Percentiles rank a stretch among this genome's conserved stretches.
phyloP scores from a whole-genome alignment of 169 alveolate species.

The Neospora caninum region DNA sequence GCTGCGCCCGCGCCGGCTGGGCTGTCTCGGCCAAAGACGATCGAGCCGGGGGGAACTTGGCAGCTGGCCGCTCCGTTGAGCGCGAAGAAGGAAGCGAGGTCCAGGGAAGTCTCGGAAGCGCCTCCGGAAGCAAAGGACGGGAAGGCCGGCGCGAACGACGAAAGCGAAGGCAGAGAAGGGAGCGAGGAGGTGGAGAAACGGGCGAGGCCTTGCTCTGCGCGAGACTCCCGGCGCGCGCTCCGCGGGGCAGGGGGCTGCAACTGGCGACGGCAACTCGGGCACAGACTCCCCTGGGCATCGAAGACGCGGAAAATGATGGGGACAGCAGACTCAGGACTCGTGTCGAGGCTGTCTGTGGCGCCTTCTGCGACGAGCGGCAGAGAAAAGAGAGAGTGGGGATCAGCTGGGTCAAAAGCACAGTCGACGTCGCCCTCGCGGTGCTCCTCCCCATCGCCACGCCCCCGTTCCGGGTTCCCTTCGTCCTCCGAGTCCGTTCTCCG shows the following conservation, averaged over 20 bases:
- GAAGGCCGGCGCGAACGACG: not conserved
- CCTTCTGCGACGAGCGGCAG: not conserved
- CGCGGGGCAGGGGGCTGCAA: not conserved
- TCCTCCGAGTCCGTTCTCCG: too few relatives aligned
- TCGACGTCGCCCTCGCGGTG: not conserved
- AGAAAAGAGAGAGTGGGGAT: not conserved
- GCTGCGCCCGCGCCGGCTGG: not conserved
- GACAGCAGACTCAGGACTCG: not conserved
- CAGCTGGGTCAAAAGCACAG: not conserved
- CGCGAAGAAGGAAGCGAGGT: not conserved
- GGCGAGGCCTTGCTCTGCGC: not conserved
- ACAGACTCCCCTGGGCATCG: slow-evolving; percentile 4
- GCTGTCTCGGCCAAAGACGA: not conserved
- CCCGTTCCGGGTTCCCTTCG: not conserved
- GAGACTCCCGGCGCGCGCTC: not conserved
- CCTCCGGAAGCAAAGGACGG: not conserved
- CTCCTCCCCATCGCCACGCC: not conserved
- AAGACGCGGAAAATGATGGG: slow-evolving; percentile 31
- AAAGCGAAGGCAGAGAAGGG: not conserved
- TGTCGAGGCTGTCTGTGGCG: not conserved
- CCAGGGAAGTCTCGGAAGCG: not conserved
- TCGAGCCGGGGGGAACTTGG: not conserved
- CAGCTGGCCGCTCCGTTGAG: too few relatives aligned
- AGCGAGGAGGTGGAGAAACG: not conserved
- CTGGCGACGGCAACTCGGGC: not conserved